phyloP scores from a whole-genome alignment of 2,329 filamentous ascomycete genomes.

The Clonostachys chloroleuca region DNA sequence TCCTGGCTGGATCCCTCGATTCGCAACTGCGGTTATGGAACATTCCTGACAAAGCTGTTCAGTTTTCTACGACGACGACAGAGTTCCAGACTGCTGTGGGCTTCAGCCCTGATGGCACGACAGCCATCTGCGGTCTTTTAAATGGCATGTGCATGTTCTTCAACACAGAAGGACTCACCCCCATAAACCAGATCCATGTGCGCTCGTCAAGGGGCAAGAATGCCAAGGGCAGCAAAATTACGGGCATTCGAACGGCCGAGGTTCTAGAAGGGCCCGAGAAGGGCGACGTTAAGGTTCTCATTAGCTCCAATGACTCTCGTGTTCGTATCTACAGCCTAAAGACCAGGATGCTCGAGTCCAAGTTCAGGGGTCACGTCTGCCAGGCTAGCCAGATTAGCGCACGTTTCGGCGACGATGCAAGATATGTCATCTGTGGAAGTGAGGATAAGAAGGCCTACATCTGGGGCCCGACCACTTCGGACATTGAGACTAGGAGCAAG shows the following conservation, averaged over 20 bases:
- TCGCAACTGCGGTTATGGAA: constrained; percentile 89
- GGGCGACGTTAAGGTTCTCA: constrained; percentile 74
- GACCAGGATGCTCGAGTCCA: constrained; percentile 80
- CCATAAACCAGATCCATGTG: constrained; percentile 85
- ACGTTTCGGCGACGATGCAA: constrained; percentile 79
- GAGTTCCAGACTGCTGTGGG: constrained; percentile 93
- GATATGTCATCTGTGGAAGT: constrained; percentile 86
- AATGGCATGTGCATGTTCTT: constrained; percentile 86
- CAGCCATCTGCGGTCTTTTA: constrained; percentile 82
- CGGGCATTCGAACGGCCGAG: constrained; percentile 76
- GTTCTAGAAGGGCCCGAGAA: constrained; percentile 32
- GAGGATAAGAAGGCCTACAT: constrained; percentile 89
- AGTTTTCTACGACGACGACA: constrained; percentile 70
- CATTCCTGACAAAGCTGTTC: constrained; percentile 92
- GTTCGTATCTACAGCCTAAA: constrained; percentile 84
- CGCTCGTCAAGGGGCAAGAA: constrained; percentile 89
- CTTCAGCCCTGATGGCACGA: constrained; percentile 89
- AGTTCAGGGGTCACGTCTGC: constrained; percentile 90
- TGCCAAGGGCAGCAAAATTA: constrained; percentile 95
- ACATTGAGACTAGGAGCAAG: constrained; percentile 70
- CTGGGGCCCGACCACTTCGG: constrained; percentile 58
- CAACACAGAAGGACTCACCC: constrained; percentile 85
- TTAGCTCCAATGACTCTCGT: constrained; percentile 93
- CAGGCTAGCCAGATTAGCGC: constrained; percentile 86
- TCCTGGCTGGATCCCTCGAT: constrained; percentile 89